Percentiles rank a stretch among this genome's conserved stretches.
Conservation (phyloP, 257 asterid genomes). For the Apocynum venetum region DNA sequence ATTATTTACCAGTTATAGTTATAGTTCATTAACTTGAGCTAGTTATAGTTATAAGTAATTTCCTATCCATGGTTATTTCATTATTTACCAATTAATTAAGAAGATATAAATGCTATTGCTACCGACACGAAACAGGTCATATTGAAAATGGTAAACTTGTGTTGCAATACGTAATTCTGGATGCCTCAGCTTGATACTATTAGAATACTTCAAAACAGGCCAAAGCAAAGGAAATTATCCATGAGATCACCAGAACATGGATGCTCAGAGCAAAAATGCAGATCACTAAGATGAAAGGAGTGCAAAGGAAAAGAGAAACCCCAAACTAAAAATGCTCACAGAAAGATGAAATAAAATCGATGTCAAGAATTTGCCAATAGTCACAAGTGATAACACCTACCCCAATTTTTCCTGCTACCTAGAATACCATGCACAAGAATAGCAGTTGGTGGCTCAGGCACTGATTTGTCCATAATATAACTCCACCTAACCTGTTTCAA, state of each 20-base stretch:
- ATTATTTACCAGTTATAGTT: too few species aligned
- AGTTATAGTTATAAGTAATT: not conserved
- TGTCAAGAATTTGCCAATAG: not conserved
- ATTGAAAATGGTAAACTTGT: not conserved
- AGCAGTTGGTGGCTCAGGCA: constrained; percentile 93
- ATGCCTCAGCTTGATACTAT: not conserved
- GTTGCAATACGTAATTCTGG: not conserved
- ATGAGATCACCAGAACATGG: not conserved
- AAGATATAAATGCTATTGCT: not conserved
- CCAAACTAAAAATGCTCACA: not conserved
- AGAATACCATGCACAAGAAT: constrained; percentile 95
- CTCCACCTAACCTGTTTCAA: constrained; percentile 82
- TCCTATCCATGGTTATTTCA: not conserved
- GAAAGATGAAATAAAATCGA: not conserved
- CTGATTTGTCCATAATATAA: constrained; percentile 64
- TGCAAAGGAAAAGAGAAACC: not conserved
- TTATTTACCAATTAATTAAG: not conserved
- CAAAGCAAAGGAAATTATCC: not conserved
- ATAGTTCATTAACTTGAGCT: not conserved
- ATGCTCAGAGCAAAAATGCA: not conserved
- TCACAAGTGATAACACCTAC: constrained; percentile 26
- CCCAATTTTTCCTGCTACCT: constrained; percentile 99
- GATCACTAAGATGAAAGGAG: not conserved
- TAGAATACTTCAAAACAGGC: not conserved
- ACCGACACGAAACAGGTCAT: not conserved